Evolutionary conservation across 2,329 filamentous ascomycete species (phyloP).

Genomic region (Curvularia sp.): DNA sequence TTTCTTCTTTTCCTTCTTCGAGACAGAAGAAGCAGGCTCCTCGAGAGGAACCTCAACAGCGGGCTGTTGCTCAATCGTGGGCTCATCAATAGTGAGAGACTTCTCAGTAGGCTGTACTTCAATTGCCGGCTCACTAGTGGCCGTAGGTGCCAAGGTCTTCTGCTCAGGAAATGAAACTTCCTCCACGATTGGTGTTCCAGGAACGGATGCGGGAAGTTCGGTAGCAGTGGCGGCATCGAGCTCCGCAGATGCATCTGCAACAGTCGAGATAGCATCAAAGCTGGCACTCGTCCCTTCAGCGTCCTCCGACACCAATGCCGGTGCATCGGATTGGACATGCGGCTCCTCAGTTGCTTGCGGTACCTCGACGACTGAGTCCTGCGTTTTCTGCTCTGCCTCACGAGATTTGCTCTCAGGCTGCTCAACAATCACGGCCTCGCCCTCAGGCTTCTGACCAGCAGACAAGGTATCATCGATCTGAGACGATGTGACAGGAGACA

Average conservation of each 20-base stretch:
- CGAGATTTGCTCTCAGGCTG: neutral
- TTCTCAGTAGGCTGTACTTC: neutral
- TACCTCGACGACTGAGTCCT: neutral
- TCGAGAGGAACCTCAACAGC: constrained; percentile 8
- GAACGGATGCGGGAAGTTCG: neutral
- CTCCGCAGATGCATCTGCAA: neutral
- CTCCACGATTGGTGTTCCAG: neutral
- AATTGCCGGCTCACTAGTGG: neutral
- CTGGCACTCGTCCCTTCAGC: neutral
- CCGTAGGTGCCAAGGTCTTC: neutral
- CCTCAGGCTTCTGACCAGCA: neutral
- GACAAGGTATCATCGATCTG: neutral
- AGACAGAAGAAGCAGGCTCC: constrained; percentile 1
- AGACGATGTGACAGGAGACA: neutral
- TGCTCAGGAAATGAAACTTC: neutral
- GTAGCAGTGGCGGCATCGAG: neutral
- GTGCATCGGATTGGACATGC: neutral
- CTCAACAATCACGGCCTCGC: neutral
- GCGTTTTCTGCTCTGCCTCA: constrained; percentile 8
- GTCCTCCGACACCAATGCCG: neutral
- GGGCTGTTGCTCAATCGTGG: constrained; percentile 6
- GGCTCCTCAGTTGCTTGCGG: constrained; percentile 7
- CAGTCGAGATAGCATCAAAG: neutral
- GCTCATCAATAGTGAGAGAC: neutral
- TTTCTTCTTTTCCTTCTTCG: constrained; percentile 34